A percentile compares a stretch with the other conserved stretches of the same genome.
phyloP scores from a whole-genome alignment of 768 basidiomycete species.

The Galerina sulciceps region DNA sequence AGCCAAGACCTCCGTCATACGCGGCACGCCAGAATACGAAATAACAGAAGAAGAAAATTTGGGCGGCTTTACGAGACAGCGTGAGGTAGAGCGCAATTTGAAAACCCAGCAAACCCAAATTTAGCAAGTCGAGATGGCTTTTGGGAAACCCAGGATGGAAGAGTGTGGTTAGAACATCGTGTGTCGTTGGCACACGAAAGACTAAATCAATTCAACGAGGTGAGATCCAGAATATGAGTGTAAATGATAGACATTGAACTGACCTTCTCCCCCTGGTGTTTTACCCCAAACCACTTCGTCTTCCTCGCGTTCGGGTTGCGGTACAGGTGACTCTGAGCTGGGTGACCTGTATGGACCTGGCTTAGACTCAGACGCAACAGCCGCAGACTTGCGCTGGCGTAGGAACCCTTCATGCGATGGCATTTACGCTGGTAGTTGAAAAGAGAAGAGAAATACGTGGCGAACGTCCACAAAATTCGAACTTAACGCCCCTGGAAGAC shows the following conservation, averaged over 20 bases:
- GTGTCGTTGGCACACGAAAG: conserved; percentile 91
- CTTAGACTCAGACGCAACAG: not conserved
- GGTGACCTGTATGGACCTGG: not conserved
- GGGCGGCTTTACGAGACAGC: conserved; percentile 59
- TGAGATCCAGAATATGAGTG: conserved; percentile 11
- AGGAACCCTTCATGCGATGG: conserved; percentile 30
- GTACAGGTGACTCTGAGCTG: conserved; percentile 12
- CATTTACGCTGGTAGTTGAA: conserved; percentile 20
- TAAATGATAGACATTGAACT: conserved; percentile 17
- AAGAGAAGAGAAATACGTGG: conserved; percentile 18
- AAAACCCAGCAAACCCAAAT: conserved; percentile 74
- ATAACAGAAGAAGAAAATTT: conserved; percentile 82
- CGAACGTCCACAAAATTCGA: conserved; percentile 1
- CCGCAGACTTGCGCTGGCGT: conserved; percentile 18
- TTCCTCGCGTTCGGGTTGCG: conserved; percentile 16
- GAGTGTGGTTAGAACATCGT: conserved; percentile 84
- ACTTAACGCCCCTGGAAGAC: not conserved
- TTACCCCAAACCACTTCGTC: conserved; percentile 88
- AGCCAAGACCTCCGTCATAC: conserved; percentile 93
- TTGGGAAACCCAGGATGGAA: conserved; percentile 85
- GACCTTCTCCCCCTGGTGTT: conserved; percentile 81
- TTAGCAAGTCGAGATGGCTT: conserved; percentile 87
- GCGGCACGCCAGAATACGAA: conserved; percentile 93
- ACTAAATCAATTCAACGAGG: conserved; percentile 48
- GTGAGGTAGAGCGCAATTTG: conserved; percentile 77